These are phyloP conservation scores for Botrytis fragariae DNA, from an alignment of 2,329 filamentous ascomycete genomes.

Conservation along the genomic window DNA sequence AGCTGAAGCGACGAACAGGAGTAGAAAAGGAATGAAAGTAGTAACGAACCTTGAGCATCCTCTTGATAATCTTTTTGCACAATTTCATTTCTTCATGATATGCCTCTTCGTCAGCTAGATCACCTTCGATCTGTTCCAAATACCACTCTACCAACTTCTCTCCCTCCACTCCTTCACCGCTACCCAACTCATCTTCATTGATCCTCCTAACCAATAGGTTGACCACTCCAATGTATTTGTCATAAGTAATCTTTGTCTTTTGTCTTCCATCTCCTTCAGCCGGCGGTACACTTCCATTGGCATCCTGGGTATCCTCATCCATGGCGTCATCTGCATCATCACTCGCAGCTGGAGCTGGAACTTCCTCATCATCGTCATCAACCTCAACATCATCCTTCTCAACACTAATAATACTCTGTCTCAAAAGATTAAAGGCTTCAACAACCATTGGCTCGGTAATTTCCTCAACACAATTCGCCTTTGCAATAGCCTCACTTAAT, in stretches of 20 bases:
- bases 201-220: constrained; percentile 81
- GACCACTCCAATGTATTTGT: constrained; percentile 89
- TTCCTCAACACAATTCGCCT: constrained; percentile 93
- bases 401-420: constrained; percentile 94
- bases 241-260: constrained; percentile 89
- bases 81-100: constrained; percentile 71
- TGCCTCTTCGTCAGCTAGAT: constrained; percentile 78
- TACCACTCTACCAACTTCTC: constrained; percentile 86
- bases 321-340: constrained; percentile 52
- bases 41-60: constrained; percentile 84
- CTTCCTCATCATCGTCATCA: constrained; percentile 44
- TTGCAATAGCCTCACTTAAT: constrained; percentile 94
- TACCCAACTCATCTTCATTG: constrained; percentile 73
- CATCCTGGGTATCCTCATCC: constrained; percentile 43
- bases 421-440: constrained; percentile 86
- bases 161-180: constrained; percentile 80
- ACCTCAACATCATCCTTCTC: constrained; percentile 85
- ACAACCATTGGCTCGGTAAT: constrained; percentile 81
- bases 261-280: constrained; percentile 20
- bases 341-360: constrained; percentile 40
- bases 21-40: constrained; percentile 25
- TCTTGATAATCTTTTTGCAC: constrained; percentile 82
- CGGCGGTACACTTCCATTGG: constrained; percentile 39
- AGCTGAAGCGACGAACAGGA: not conserved
- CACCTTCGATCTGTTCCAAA: constrained; percentile 83